phyloP scores from a whole-genome alignment of 228 moss, liverwort and hornwort genomes.

The Sphagnum magellanicum region DNA sequence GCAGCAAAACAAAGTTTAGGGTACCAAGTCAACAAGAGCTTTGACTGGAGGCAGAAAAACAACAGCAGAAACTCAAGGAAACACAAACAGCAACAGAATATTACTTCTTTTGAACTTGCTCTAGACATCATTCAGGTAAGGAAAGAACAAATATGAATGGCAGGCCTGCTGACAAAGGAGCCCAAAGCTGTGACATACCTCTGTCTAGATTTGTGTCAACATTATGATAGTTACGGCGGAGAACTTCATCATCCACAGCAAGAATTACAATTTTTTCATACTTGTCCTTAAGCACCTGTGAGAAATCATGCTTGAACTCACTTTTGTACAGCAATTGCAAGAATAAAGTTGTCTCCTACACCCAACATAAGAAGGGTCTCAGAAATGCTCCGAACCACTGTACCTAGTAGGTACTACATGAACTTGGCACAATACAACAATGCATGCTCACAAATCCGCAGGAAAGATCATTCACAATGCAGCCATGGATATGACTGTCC shows the following conservation, averaged over 20 bases:
- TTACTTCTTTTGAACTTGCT: too few species aligned
- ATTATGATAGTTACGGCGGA: conserved; percentile 50
- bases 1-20: too few species aligned
- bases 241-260: conserved; percentile 22
- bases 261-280: conserved; percentile 65
- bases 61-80: conserved; percentile 1
- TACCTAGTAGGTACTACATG: too few species aligned
- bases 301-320: conserved; percentile 71
- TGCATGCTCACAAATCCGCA: too few species aligned
- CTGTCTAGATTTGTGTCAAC: conserved; percentile 88
- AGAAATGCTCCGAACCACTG: too few species aligned
- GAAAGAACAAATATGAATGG: too few species aligned
- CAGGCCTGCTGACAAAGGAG: too few species aligned
- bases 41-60: not conserved
- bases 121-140: not conserved
- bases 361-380: conserved; percentile 4
- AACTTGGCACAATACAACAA: too few species aligned
- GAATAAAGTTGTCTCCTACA: conserved; percentile 90
- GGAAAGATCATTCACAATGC: too few species aligned
- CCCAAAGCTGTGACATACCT: conserved; percentile 31
- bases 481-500: too few species aligned
- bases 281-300: conserved; percentile 74
- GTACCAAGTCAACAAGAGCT: too few species aligned
- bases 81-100: not conserved
- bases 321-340: conserved; percentile 91